phyloP scores from a whole-genome alignment of 1,139 yeast species.

The Saccharomyces hybrid region DNA sequence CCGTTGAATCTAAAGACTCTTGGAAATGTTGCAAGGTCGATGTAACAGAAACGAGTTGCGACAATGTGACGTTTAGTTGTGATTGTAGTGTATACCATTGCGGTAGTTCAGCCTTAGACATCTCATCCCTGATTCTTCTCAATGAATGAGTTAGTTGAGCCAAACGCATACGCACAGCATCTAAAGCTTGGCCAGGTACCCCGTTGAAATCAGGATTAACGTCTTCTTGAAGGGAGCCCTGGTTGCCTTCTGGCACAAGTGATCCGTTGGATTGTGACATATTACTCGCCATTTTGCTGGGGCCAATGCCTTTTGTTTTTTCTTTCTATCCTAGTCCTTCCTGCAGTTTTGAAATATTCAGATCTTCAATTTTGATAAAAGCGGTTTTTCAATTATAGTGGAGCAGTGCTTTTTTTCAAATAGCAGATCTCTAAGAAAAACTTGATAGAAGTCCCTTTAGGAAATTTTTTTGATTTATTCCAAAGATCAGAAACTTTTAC shows the following conservation, averaged over 20 bases:
- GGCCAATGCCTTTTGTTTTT: neutral
- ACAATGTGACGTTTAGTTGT: slow-evolving; percentile 73
- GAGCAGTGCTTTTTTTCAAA: neutral
- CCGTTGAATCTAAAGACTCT: slow-evolving; percentile 54
- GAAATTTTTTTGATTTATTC: neutral
- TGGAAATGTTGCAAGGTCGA: slow-evolving; percentile 56
- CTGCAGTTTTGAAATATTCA: neutral
- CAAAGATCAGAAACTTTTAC: neutral
- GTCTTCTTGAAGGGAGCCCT: slow-evolving; percentile 15
- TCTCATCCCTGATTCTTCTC: slow-evolving; percentile 39
- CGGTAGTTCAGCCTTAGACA: slow-evolving; percentile 33
- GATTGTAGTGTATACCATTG: slow-evolving; percentile 52
- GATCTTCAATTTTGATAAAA: neutral
- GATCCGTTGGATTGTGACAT: slow-evolving; percentile 8
- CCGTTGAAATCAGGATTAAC: slow-evolving; percentile 30
- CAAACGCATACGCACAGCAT: slow-evolving; percentile 50
- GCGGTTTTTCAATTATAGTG: neutral
- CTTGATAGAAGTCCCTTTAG: neutral
- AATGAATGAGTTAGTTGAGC: slow-evolving; percentile 47
- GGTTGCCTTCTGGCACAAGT: slow-evolving; percentile 7
- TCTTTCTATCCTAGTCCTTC: neutral
- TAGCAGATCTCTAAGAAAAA: neutral
- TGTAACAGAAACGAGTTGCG: slow-evolving; percentile 72
- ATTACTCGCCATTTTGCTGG: neutral
- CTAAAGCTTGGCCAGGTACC: slow-evolving; percentile 54